These are phyloP conservation scores for Acanthamoeba healyi DNA, from an alignment of 208 protist genomes.

Conservation along the genomic window DNA sequence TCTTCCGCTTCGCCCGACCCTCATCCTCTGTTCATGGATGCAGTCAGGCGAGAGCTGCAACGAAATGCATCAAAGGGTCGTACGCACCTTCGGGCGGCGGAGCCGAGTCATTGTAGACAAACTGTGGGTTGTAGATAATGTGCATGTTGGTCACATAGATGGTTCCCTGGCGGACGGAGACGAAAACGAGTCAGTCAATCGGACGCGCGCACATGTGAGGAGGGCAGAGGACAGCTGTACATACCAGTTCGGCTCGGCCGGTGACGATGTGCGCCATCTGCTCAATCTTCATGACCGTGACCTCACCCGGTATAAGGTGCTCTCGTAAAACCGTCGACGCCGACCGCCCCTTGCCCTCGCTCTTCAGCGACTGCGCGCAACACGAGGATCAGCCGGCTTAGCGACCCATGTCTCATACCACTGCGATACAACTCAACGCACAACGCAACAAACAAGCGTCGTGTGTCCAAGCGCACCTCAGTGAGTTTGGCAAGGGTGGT, in stretches of 20 bases:
- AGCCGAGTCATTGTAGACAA: conserved; percentile 14
- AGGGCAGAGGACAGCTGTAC: neutral
- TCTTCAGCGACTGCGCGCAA: neutral
- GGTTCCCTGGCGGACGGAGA: neutral
- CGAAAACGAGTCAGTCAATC: neutral
- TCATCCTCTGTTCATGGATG: too few relatives aligned
- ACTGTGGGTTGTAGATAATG: conserved; percentile 64
- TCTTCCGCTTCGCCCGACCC: neutral
- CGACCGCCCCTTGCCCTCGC: conserved; percentile 8
- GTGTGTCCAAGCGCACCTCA: neutral
- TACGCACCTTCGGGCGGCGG: neutral
- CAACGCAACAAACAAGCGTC: neutral
- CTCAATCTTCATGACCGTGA: conserved; percentile 27
- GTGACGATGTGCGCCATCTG: conserved; percentile 32
- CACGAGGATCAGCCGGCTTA: neutral
- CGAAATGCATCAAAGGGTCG: too few relatives aligned
- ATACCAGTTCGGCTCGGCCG: conserved; percentile 49
- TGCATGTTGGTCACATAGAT: conserved; percentile 59
- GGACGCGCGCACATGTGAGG: neutral
- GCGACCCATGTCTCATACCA: too few relatives aligned
- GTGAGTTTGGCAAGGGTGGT: conserved; percentile 17
- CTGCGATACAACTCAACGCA: neutral
- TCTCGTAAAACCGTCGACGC: conserved; percentile 17
- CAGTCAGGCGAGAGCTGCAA: too few relatives aligned
- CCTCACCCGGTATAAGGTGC: conserved; percentile 35